Evolutionary conservation across 352 stramenopile species (phyloP).

Genomic region (Globisporangium nunn): DNA sequence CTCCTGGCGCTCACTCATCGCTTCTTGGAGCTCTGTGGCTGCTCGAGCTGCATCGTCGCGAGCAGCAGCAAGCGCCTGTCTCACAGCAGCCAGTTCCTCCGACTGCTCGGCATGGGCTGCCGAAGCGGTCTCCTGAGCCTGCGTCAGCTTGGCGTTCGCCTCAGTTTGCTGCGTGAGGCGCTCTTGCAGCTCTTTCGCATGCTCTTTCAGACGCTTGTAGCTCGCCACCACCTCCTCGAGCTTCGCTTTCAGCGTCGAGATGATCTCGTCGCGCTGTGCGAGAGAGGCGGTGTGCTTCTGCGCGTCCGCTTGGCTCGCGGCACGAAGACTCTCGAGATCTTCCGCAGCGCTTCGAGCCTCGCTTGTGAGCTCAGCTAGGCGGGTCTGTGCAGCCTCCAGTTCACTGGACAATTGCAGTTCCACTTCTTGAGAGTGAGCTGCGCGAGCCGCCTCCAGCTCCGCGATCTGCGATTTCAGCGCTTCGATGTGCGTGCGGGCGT

Average conservation of each 20-base stretch:
- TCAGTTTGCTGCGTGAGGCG: conserved; percentile 21
- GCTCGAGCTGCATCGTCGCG: conserved; percentile 12
- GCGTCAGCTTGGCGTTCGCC: conserved; percentile 9
- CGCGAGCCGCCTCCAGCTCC: conserved; percentile 10
- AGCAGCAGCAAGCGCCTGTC: conserved; percentile 21
- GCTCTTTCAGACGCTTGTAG: conserved; percentile 52
- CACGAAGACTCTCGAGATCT: conserved; percentile 14
- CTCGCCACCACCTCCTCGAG: conserved; percentile 52
- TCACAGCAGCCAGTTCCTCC: conserved; percentile 21
- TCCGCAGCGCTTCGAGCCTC: conserved; percentile 3
- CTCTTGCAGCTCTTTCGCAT: conserved; percentile 39
- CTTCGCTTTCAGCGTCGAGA: conserved; percentile 47
- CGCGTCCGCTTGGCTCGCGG: conserved; percentile 2
- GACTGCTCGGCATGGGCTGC: conserved; percentile 21
- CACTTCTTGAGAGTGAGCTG: conserved; percentile 14
- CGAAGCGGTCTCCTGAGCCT: conserved; percentile 19
- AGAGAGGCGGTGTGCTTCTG: conserved; percentile 3
- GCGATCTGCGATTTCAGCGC: conserved; percentile 1
- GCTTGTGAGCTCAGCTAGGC: conserved; percentile 17
- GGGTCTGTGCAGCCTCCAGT: conserved; percentile 16
- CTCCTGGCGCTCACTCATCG: conserved; percentile 8
- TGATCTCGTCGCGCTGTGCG: conserved; percentile 35
- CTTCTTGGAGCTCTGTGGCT: conserved; percentile 15
- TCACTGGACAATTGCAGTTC: conserved; percentile 9
- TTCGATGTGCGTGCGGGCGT: not conserved